A percentile compares a stretch with the other conserved stretches of the same genome.
phyloP scores from a whole-genome alignment of 331 rosid species.

The Quercus tomentella region DNA sequence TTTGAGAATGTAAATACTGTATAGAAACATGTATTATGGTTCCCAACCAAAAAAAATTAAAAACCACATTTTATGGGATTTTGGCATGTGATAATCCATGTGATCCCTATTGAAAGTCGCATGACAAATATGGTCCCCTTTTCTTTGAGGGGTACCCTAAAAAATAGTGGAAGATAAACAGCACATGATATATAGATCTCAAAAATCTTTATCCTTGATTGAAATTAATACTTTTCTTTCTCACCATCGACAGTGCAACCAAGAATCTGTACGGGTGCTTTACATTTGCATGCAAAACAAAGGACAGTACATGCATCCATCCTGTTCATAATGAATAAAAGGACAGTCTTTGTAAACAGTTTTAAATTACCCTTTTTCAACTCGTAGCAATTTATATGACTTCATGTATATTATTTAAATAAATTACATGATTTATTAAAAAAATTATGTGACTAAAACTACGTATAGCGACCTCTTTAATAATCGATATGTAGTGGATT shows the following conservation, averaged over 20 bases:
- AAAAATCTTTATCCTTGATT: neutral
- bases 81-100: constrained; percentile 45
- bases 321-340: no score
- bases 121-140: constrained; percentile 29
- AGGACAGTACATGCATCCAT: neutral
- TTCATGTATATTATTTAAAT: no score
- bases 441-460: no score
- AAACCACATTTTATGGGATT: constrained; percentile 17
- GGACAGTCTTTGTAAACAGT: no score
- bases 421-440: no score
- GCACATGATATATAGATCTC: neutral
- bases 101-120: constrained; percentile 35
- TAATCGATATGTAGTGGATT: fast-evolving
- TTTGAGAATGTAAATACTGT: neutral
- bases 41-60: neutral
- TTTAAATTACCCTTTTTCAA: no score
- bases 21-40: neutral
- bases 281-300: neutral
- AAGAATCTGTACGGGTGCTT: neutral
- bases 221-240: no score
- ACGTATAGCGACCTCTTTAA: no score
- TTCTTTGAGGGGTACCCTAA: neutral
- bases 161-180: neutral
- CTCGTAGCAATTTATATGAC: no score
- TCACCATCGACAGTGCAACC: neutral